phyloP scores from a whole-genome alignment of 805 yeast species.

The Candida fluviatilis region DNA sequence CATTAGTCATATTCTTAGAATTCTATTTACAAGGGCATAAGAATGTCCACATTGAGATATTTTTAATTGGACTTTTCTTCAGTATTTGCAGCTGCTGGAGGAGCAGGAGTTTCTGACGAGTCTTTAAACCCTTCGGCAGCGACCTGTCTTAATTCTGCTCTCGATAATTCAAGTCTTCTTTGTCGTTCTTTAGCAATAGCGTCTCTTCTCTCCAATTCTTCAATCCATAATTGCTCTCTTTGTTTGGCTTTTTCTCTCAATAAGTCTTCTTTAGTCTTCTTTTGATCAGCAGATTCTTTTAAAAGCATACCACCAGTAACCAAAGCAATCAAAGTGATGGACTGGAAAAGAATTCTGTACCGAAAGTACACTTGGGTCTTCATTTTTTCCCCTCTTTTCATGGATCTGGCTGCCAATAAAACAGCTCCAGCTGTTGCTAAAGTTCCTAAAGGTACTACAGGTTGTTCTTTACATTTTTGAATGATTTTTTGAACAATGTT shows the following conservation, averaged over 20 bases:
- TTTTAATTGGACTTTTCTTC: not conserved
- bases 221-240: conserved; percentile 86
- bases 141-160: conserved; percentile 34
- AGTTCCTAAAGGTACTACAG: conserved; percentile 82
- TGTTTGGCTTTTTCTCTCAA: conserved; percentile 74
- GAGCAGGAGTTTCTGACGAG: not conserved
- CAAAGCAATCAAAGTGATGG: conserved; percentile 75
- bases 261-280: conserved; percentile 56
- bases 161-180: conserved; percentile 61
- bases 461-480: conserved; percentile 75
- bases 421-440: conserved; percentile 79
- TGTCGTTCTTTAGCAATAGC: conserved; percentile 63
- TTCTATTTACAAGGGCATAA: not conserved
- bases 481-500: conserved; percentile 53
- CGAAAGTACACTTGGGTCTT: conserved; percentile 85
- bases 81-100: not conserved
- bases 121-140: conserved; percentile 31
- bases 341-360: conserved; percentile 86
- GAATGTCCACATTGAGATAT: not conserved
- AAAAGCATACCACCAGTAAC: conserved; percentile 74
- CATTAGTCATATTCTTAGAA: conserved; percentile 3
- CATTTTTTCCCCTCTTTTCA: conserved; percentile 65
- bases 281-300: conserved; percentile 48
- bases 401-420: conserved; percentile 68
- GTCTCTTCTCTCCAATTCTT: conserved; percentile 85